phyloP scores from a whole-genome alignment of 176 grass and related monocot genomes.

The Pharus latifolius region DNA sequence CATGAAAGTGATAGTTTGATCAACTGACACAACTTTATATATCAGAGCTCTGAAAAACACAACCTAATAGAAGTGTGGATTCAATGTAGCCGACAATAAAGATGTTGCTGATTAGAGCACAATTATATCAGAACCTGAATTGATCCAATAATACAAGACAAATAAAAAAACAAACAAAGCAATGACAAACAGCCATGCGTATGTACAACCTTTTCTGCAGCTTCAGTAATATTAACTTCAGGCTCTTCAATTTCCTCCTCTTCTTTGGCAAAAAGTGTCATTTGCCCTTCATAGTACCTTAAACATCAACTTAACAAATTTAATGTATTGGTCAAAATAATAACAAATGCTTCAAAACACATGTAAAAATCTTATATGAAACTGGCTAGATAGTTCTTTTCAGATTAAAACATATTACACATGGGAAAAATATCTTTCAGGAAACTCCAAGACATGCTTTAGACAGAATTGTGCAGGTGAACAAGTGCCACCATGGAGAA shows the following conservation, averaged over 20 bases:
- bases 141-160: background rate
- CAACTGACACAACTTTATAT: no score
- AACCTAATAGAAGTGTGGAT: no score
- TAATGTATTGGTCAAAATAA: background rate
- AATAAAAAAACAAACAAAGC: background rate
- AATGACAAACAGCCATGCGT: slow-evolving; percentile 1
- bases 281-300: slow-evolving; percentile 75
- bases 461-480: background rate
- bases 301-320: background rate
- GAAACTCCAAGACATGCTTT: background rate
- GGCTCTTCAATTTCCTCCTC: slow-evolving; percentile 52
- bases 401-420: background rate
- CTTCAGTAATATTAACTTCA: slow-evolving; percentile 58
- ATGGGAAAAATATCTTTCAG: background rate
- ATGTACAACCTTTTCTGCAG: slow-evolving; percentile 72
- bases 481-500: background rate
- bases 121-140: no score
- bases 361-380: background rate
- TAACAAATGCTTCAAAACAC: no score
- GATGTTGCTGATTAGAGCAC: no score
- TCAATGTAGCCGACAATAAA: no score
- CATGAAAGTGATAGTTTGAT: no score
- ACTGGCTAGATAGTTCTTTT: background rate
- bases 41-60: no score
- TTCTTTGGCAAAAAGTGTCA: slow-evolving; percentile 44